Base-by-base conservation (phyloP, 805 yeast genomes). In the Debaryomyces maramus region DNA sequence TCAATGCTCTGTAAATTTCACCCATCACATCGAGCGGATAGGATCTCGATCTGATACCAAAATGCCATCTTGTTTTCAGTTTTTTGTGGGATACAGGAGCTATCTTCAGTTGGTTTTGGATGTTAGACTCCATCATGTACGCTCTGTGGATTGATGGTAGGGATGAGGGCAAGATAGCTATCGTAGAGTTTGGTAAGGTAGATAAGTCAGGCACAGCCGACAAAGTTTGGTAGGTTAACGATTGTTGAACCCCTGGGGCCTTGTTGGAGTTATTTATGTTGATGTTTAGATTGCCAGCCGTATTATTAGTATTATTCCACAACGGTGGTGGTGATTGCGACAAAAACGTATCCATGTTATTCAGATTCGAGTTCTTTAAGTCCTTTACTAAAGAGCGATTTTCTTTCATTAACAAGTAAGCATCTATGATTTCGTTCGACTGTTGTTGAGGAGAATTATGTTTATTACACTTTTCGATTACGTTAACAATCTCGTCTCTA, bases 1-100 rank as follows among this genome's bases (percentile, higher is more conserved):
- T 87, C 58, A 93, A 72, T 1, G 98, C 98, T 34, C 97, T 75
- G 65, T 93, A 93, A 32, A 93, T 90, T 60, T 93, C 99, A 19
- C 97, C 97, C 98, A 93, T 93, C 3, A 93, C 99, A 62, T 93
- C 99, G 52, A 93, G 72, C 23, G 99, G 98, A 59, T 93, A 93
- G 1, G 97, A 88, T 54, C 97, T 76, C 6, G 97, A 88, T 58
- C 99, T 75, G 45, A 93, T 93, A 49, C 99, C 99, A 58, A 93
- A 93, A 70, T 93, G 99, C 99, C 99, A 93, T 63, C 96, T 81
- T 5, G 96, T 88, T 64, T 89, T 91, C 45, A 91, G 85, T 61
- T 88, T 88, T 61, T 91, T 89, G 34, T 85, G 74, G 17, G 83
- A 74, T 15, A 81, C 70, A 7, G 87, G 82, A 30, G 73, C 70